Evolutionary conservation across 805 yeast genomes (phyloP).

Genomic region (Candida morakotiae): DNA sequence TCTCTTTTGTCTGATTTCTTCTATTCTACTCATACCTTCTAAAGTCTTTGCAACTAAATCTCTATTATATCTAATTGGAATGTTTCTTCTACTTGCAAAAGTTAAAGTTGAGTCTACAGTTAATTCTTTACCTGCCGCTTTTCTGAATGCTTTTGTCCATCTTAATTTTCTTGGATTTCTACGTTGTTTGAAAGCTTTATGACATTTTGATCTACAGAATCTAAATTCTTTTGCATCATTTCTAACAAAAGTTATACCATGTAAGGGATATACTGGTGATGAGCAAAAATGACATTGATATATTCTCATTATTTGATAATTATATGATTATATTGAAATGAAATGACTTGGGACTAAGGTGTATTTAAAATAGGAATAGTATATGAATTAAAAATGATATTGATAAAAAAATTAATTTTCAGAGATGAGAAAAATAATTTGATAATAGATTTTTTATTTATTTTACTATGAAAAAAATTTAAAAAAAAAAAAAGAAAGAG

Average conservation of each 20-base stretch:
- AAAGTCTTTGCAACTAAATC: constrained; percentile 92
- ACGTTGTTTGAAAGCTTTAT: constrained; percentile 94
- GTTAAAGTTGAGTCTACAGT: constrained; percentile 96
- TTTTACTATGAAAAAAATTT: neutral
- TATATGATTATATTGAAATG: too few relatives aligned
- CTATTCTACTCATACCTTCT: constrained; percentile 93
- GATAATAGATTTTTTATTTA: too few relatives aligned
- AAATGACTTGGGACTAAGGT: too few relatives aligned
- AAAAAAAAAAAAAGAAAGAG: constrained; percentile 1
- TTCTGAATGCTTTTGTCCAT: constrained; percentile 99
- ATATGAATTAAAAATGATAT: neutral
- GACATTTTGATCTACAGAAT: constrained; percentile 97
- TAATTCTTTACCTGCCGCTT: constrained; percentile 97
- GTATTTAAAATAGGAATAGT: too few relatives aligned
- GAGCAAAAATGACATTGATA: constrained; percentile 95
- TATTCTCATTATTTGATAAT: constrained; percentile 62
- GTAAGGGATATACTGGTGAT: constrained; percentile 79
- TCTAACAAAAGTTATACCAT: constrained; percentile 96
- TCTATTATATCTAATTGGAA: constrained; percentile 96
- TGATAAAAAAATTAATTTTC: neutral
- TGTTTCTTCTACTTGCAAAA: constrained; percentile 95
- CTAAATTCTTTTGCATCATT: constrained; percentile 97
- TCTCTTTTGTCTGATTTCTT: constrained; percentile 92
- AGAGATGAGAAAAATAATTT: constrained; percentile 1
- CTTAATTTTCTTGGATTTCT: constrained; percentile 96